Evolutionary conservation across 176 grass and related monocot genomes (phyloP), one percentile per base, ranked within the genome.

Genomic region (Aechmea fasciata): DNA sequence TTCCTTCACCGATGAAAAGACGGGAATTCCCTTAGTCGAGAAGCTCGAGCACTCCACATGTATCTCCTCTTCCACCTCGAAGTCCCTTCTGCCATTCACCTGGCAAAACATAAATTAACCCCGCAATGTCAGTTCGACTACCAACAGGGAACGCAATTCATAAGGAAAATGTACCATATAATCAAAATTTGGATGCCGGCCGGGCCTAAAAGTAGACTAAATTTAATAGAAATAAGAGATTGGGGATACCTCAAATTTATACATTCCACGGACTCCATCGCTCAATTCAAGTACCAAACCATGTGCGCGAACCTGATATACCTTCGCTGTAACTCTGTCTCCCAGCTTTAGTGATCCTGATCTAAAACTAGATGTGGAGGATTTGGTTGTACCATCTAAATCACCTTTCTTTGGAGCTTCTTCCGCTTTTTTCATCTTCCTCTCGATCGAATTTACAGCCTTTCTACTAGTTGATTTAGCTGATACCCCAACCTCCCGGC

Each of bases 251-350:
- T 77, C 69, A 89, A 97, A 97, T 69, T 93, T 97, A 77, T 85
- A 88, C 94, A 92, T 97, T 79, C 94, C 94, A 7, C 80, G 86
- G 3, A 63, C 70, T 81, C 89, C 94, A 77, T 89, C 82, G 51
- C 61, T 85, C 68, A 97, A 76, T 68, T 97, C 82, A 64, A 97
- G 94, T 70, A 97, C 94, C 63, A 97, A 49, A 66, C 94, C 94
- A 82, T 78, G 91, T 8, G 89, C 77, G 76, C 94, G 71, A 77
- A 90, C 83, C 75, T 97, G 84, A 33, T 85, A 85, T 23, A 97
- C 81, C 71, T 97, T 97, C 82, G 84, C 94, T 17, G 63, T 93
- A 48, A 90, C 82, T 52, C 65, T 75, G 12, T 97, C 89, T 67
- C 89, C 94, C 2, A 92, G 57, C 79, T 97, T 97, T 71, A 93